Evolutionary conservation across 2,329 filamentous ascomycete species (phyloP).

Genomic region (Trichoderma sp.): DNA sequence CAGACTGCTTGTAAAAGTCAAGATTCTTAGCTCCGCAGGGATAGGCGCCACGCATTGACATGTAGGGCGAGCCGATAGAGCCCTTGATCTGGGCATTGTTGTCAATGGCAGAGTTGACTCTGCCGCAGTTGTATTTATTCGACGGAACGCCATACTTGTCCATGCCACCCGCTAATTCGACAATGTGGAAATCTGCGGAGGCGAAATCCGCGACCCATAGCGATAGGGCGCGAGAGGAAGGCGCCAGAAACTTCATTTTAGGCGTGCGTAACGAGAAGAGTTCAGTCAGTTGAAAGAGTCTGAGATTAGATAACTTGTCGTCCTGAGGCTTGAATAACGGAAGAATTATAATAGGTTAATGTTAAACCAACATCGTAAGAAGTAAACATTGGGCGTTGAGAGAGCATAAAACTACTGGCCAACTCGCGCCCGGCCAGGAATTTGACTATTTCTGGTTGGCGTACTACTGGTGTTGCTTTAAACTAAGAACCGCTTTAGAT

Average conservation of each 20-base stretch:
- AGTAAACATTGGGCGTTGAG: too few relatives aligned
- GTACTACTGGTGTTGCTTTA: too few relatives aligned
- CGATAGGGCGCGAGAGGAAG: not conserved
- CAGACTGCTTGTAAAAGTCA: not conserved
- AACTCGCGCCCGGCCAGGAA: too few relatives aligned
- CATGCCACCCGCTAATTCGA: not conserved
- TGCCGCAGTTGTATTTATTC: not conserved
- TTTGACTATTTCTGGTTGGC: too few relatives aligned
- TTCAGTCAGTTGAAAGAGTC: not conserved
- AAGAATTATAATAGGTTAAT: too few relatives aligned
- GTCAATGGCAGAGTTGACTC: not conserved
- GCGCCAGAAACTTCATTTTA: not conserved
- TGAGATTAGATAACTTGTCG: not conserved
- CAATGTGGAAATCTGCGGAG: not conserved
- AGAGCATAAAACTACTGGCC: too few relatives aligned
- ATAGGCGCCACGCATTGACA: not conserved
- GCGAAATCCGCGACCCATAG: not conserved
- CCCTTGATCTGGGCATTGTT: not conserved
- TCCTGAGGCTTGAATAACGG: too few relatives aligned
- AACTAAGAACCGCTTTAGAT: too few relatives aligned
- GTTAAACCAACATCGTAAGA: too few relatives aligned
- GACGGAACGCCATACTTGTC: not conserved
- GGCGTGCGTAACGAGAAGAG: not conserved
- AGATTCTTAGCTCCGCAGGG: not conserved
- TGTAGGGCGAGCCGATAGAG: not conserved